These are phyloP conservation scores for Boletus fagicola DNA, from an alignment of 768 basidiomycete genomes.

Conservation along the genomic window DNA sequence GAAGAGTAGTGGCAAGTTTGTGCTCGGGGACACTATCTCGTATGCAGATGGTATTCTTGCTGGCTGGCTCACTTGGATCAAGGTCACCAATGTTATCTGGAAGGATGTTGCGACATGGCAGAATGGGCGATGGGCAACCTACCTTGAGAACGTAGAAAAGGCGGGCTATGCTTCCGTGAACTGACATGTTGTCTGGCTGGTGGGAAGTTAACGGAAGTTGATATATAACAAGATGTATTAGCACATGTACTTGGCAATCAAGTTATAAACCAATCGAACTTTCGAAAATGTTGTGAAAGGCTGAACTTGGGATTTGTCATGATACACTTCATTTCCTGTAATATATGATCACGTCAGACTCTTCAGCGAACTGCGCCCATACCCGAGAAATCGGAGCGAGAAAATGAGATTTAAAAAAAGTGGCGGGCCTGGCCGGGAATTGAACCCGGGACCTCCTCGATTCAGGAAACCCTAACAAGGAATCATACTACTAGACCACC, in stretches of 20 bases:
- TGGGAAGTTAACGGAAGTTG: neutral
- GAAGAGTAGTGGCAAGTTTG: conserved; percentile 31
- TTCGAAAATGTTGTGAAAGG: neutral
- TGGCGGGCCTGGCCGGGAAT: conserved; percentile 52
- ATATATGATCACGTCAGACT: neutral
- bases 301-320: neutral
- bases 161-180: conserved; percentile 30
- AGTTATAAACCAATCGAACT: neutral
- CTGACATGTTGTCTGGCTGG: neutral
- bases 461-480: conserved; percentile 50
- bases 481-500: conserved; percentile 68
- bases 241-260: neutral
- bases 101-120: conserved; percentile 36
- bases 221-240: neutral
- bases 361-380: conserved; percentile 5
- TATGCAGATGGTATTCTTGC: conserved; percentile 39
- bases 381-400: neutral
- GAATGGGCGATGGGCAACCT: conserved; percentile 38
- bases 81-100: conserved; percentile 33
- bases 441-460: conserved; percentile 64
- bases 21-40: conserved; percentile 34
- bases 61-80: conserved; percentile 37
- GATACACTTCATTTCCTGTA: neutral
- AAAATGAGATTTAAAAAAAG: neutral
- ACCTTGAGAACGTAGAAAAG: conserved; percentile 31